These are phyloP conservation scores for Luzula sylvatica DNA, from an alignment of 176 grass and related monocot species.

Conservation along the genomic window DNA sequence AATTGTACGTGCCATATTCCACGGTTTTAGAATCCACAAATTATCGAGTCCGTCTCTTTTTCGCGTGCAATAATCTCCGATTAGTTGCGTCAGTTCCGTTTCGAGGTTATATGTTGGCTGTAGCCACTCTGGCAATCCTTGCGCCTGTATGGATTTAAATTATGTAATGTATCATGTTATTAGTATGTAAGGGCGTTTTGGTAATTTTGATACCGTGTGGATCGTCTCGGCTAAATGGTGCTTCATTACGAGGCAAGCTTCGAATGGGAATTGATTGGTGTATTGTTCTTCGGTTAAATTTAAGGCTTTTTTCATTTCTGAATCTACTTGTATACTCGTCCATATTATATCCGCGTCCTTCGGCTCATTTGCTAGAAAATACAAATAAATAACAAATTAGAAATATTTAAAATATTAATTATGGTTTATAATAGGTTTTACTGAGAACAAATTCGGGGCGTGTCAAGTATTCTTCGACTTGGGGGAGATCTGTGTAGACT, in stretches of 20 bases:
- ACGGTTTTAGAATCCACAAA: conserved; percentile 96
- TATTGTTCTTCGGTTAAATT: conserved; percentile 64
- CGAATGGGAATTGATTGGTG: conserved; percentile 92
- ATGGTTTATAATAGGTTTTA: conserved; percentile 20
- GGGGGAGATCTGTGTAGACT: conserved; percentile 85
- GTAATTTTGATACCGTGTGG: conserved; percentile 38
- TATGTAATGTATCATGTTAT: too few relatives aligned
- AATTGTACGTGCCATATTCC: conserved; percentile 98
- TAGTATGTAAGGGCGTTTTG: neutral
- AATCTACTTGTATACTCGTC: conserved; percentile 83
- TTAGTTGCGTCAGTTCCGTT: conserved; percentile 76
- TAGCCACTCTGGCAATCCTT: conserved; percentile 88
- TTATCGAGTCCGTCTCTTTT: conserved; percentile 59
- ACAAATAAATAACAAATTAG: neutral
- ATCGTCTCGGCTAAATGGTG: conserved; percentile 88
- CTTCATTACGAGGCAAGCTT: conserved; percentile 97
- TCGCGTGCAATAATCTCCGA: conserved; percentile 65
- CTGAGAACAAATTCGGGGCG: conserved; percentile 85
- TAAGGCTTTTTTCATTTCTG: conserved; percentile 64
- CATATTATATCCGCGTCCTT: conserved; percentile 89
- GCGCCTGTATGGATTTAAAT: conserved; percentile 45
- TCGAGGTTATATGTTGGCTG: conserved; percentile 96
- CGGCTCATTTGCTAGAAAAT: conserved; percentile 44
- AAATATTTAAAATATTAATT: neutral
- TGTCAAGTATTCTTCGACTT: conserved; percentile 81